Evolutionary conservation across 139 green algal genomes (phyloP), one percentile per base, ranked within the genome.

Genomic region (Monoraphidium neglectum): DNA sequence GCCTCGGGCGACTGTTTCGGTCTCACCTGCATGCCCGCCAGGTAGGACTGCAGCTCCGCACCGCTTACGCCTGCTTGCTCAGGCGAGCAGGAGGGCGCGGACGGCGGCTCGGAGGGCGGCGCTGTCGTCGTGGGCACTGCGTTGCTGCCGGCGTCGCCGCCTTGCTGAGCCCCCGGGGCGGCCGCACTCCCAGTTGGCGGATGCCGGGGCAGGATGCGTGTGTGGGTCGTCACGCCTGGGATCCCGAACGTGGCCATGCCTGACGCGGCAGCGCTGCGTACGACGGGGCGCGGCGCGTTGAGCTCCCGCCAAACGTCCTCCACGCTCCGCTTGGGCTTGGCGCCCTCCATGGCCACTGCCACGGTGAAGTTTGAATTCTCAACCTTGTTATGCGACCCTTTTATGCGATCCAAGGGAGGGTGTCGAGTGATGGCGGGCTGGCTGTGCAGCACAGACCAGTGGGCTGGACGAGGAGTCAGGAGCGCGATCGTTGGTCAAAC

Each of bases 221-320:
- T 77, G 37, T 70, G 54, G 2, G 79, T 85, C 13, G 63, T 74
- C 4, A 87, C 56, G 33, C 82, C 85, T 16, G 85, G 85, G 3
- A 90, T 67, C 51, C 73, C 75, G 53, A 80, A 75, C 15, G 65
- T 81, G 21, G 47, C 54, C 3, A 79, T 56, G 26, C 81, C 80
- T 62, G 33, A 71, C 26, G 38, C 69, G 21, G 36, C 49, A 60
- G 21, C 21, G 36, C n/a, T 75, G 51, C 43, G 68, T 56, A 38
- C 79, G 78, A 18, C 54, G 15, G 32, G 36, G 6, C 60, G 26
- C 15, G 71, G 65, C 2, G 83, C 76, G 49, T 92, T 93, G 2
- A 93, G 75, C 81, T 90, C 83, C 56, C 74, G 77, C 88, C 86
- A 93, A 5, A 93, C 87, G 49, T 92, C 86, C 16, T 90, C 86